Conservation (phyloP, 208 protist species). For the Novymonas esmeraldas region DNA sequence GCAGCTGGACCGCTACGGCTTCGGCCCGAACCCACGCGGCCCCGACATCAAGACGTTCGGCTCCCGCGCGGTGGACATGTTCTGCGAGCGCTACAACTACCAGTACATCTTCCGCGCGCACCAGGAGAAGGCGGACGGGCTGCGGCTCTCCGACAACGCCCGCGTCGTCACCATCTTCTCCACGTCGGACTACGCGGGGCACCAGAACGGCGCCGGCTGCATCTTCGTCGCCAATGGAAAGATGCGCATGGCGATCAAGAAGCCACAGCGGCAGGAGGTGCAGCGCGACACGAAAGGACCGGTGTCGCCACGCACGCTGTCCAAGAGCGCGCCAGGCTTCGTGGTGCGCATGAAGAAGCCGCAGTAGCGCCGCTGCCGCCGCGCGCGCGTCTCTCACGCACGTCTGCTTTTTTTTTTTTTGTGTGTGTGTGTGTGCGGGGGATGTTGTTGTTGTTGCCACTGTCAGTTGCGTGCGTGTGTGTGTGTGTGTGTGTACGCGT, state of each 20-base stretch:
- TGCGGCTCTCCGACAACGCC: conserved; percentile 89
- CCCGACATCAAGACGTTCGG: conserved; percentile 92
- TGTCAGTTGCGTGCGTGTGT: neutral
- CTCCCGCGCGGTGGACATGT: conserved; percentile 90
- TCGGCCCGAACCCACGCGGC: conserved; percentile 88
- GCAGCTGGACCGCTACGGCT: conserved; percentile 87
- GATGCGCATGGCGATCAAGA: conserved; percentile 93
- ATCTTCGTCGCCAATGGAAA: conserved; percentile 84
- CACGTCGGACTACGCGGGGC: conserved; percentile 91
- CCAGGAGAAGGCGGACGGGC: conserved; percentile 90
- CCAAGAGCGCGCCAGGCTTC: conserved; percentile 68
- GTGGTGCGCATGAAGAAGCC: conserved; percentile 71
- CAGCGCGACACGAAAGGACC: conserved; percentile 67
- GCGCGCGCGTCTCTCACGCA: neutral
- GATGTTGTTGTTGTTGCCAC: neutral
- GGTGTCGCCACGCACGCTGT: conserved; percentile 67
- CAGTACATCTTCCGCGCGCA: conserved; percentile 95
- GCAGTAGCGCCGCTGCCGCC: conserved; percentile 17
- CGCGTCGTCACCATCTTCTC: conserved; percentile 94
- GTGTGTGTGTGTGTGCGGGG: neutral
- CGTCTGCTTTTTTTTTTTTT: neutral
- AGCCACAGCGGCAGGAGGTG: conserved; percentile 67
- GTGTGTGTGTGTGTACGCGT: neutral
- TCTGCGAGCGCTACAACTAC: conserved; percentile 91
- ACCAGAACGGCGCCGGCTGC: conserved; percentile 91